Evolutionary conservation across 225 moss, liverwort and hornwort genomes (phyloP).

Genomic region (Lunularia cruciata): DNA sequence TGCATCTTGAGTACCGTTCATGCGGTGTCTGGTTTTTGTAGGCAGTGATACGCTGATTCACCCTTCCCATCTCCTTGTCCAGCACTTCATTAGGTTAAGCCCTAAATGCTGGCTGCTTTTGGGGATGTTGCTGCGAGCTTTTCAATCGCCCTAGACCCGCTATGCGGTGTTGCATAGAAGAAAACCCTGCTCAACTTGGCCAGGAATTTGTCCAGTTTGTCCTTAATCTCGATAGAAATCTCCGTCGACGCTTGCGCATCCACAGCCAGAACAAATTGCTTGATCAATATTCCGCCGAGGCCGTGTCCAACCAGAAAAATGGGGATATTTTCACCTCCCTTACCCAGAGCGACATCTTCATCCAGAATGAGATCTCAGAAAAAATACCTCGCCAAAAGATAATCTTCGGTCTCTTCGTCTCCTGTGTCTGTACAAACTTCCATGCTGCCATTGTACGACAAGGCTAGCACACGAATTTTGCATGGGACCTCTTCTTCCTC

Average conservation of each 20-base stretch:
- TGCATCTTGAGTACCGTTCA: too few relatives aligned
- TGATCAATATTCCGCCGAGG: slow-evolving; percentile 12
- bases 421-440: neutral
- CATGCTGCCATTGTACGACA: neutral
- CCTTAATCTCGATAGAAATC: neutral
- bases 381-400: neutral
- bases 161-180: slow-evolving; percentile 14
- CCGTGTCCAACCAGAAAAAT: slow-evolving; percentile 11
- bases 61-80: neutral
- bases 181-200: neutral
- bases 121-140: neutral
- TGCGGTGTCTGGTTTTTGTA: too few relatives aligned
- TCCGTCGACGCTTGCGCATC: neutral
- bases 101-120: neutral
- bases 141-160: neutral
- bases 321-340: slow-evolving; percentile 7
- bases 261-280: neutral
- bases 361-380: neutral
- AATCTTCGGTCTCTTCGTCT: neutral
- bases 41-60: too few relatives aligned
- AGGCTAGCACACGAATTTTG: neutral
- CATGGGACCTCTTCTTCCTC: neutral
- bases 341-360: too few relatives aligned
- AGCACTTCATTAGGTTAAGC: slow-evolving; percentile 14
- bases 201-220: neutral